Percentiles rank a stretch among this genome's conserved stretches.
Evolutionary conservation across 306 rosid species (phyloP).

Genomic region (Hylodesmum podocarpum): DNA sequence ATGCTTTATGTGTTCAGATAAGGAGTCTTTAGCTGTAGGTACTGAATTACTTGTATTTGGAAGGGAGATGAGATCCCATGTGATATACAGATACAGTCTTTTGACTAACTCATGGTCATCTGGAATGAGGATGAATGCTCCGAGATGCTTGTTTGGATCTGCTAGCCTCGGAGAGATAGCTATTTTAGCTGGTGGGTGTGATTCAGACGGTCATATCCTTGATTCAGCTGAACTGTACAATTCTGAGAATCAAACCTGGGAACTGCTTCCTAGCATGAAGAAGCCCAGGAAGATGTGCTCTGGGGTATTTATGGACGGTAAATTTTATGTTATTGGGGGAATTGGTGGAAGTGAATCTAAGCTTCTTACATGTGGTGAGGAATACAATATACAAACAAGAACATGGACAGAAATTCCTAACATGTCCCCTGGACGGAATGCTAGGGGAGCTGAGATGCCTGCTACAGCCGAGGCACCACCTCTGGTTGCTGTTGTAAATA

Average conservation of each 20-base stretch:
- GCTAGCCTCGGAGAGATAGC: slow-evolving; percentile 85
- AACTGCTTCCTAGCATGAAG: slow-evolving; percentile 64
- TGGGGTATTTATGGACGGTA: slow-evolving; percentile 78
- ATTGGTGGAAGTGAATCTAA: slow-evolving; percentile 64
- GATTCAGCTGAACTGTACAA: slow-evolving; percentile 73
- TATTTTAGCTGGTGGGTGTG: slow-evolving; percentile 88
- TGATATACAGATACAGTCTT: slow-evolving; percentile 73
- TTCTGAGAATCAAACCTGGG: slow-evolving; percentile 77
- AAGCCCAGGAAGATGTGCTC: slow-evolving; percentile 89
- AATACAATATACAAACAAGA: slow-evolving; percentile 58
- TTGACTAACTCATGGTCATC: slow-evolving; percentile 77
- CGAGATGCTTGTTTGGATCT: slow-evolving; percentile 90
- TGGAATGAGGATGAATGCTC: slow-evolving; percentile 74
- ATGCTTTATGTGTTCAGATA: slow-evolving; percentile 81
- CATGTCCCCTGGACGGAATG: slow-evolving; percentile 78
- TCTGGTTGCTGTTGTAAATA: slow-evolving; percentile 76
- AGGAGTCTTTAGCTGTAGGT: slow-evolving; percentile 93
- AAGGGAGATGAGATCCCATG: slow-evolving; percentile 60
- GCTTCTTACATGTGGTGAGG: slow-evolving; percentile 84
- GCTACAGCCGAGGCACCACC: slow-evolving; percentile 84
- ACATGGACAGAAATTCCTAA: slow-evolving; percentile 71
- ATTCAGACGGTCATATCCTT: slow-evolving; percentile 58
- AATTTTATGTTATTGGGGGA: slow-evolving; percentile 81
- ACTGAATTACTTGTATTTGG: slow-evolving; percentile 92
- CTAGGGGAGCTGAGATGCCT: slow-evolving; percentile 53